Base-by-base conservation (phyloP, 257 asterid species). In the Fraxinus anomala region DNA sequence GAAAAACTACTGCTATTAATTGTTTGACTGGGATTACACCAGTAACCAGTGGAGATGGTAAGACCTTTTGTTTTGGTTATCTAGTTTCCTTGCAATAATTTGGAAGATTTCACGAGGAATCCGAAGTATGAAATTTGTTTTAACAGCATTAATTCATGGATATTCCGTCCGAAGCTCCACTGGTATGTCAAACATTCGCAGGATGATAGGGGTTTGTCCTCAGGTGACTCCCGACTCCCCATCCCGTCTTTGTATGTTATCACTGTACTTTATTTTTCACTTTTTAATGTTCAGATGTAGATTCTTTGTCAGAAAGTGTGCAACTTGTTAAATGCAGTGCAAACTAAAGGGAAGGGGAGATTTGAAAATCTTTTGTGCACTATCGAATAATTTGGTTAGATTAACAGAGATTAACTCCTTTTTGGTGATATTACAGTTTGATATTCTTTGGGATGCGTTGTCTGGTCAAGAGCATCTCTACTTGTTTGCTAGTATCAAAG, bases 11-110 rank as follows among this genome's bases (percentile, higher is more conserved):
- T 69, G 83, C 89, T 31, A 95, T 95, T 65, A 91, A 87, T 83
- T 95, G 99, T 82, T 87, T 95, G 89, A 95, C 97, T 72, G 99
- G 99, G 79, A 88, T 91, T 80, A 91, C 97, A 40, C 97, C 98
- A 19, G 96, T 90, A 75, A 92, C 94, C 59, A 83, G 86, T 68
- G 99, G 99, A 83, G 99, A 95, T 88, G 99, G 99, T 95, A 89
- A 86, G 89, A 76, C 34, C 51, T 54, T 42, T 61, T 82, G 47
- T 3, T 76, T 82, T 54, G 33, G 14, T 70, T 61, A 47, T 75
- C 36, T 31, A 39, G 16, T 61, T 75, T 72, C 72, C 24, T 68
- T 17, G 10, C 37, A 31, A 80, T 70, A 72, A 33, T 68, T 66
- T 76, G 51, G 73, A 31, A 67, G 76, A 59, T 21, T 51, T 76